phyloP scores from a whole-genome alignment of 495 filamentous ascomycete species.

The Hyaloscypha variabilis region DNA sequence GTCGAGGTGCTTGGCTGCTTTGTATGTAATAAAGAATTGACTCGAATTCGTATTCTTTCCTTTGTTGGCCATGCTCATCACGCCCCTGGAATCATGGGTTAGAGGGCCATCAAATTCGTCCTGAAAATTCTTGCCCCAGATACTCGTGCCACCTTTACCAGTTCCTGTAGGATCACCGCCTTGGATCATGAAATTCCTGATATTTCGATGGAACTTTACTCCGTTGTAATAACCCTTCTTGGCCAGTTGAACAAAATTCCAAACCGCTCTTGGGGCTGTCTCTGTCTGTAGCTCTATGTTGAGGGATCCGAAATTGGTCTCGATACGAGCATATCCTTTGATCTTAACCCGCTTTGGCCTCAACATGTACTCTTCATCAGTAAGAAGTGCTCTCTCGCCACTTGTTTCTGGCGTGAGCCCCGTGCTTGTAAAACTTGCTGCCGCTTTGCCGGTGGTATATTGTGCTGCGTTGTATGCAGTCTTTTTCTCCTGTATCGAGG shows the following conservation, averaged over 20 bases:
- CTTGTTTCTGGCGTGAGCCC: slow-evolving; percentile 91
- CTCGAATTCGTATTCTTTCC: slow-evolving; percentile 94
- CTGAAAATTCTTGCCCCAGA: slow-evolving; percentile 89
- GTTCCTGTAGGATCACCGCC: slow-evolving; percentile 94
- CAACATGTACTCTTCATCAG: slow-evolving; percentile 95
- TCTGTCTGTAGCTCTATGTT: slow-evolving; percentile 92
- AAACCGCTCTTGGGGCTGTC: slow-evolving; percentile 87
- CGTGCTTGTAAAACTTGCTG: slow-evolving; percentile 93
- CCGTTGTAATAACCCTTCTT: slow-evolving; percentile 88
- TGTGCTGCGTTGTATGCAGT: slow-evolving; percentile 80
- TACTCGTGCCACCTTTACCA: slow-evolving; percentile 80
- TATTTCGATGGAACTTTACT: slow-evolving; percentile 87
- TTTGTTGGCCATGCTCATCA: slow-evolving; percentile 96
- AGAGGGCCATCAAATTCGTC: slow-evolving; percentile 93
- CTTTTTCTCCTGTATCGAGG: slow-evolving; percentile 50
- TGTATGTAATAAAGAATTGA: slow-evolving; percentile 96
- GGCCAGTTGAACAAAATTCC: slow-evolving; percentile 91
- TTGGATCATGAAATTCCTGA: slow-evolving; percentile 97
- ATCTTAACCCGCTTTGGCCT: slow-evolving; percentile 83
- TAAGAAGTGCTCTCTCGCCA: slow-evolving; percentile 78
- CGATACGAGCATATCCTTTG: slow-evolving; percentile 89
- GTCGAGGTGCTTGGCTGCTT: slow-evolving; percentile 80
- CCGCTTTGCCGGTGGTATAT: slow-evolving; percentile 90
- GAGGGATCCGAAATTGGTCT: slow-evolving; percentile 78
- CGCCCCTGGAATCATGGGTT: slow-evolving; percentile 75